phyloP scores from a whole-genome alignment of 805 yeast genomes.

The Kodamaea restingae region DNA sequence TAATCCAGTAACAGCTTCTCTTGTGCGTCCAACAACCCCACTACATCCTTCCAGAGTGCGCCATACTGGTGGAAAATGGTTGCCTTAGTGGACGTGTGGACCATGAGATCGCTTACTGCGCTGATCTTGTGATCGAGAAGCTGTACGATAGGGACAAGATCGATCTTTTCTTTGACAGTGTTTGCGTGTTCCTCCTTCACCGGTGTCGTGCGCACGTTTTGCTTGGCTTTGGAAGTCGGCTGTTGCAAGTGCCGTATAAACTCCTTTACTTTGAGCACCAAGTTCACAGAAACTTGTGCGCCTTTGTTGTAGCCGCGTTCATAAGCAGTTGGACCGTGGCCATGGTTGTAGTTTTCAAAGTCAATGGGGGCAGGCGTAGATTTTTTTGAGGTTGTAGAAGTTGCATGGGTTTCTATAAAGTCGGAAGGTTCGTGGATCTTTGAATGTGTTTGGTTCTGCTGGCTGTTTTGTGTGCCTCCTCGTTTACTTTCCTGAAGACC shows the following conservation, averaged over 20 bases:
- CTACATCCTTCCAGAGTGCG: constrained; percentile 26
- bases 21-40: constrained; percentile 18
- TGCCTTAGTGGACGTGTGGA: constrained; percentile 23
- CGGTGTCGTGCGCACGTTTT: no score
- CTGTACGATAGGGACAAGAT: constrained; percentile 30
- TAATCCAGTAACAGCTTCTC: constrained; percentile 22
- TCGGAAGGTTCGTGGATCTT: not conserved
- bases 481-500: no score
- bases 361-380: constrained; percentile 4
- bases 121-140: constrained; percentile 27
- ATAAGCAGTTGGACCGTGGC: constrained; percentile 27
- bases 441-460: no score
- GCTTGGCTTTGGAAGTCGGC: no score
- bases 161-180: constrained; percentile 30
- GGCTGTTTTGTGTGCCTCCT: no score
- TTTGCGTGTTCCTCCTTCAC: constrained; percentile 32
- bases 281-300: constrained; percentile 21
- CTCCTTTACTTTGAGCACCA: constrained; percentile 15
- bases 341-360: constrained; percentile 13
- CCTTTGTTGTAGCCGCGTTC: constrained; percentile 36
- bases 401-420: no score
- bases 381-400: not conserved
- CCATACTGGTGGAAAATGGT: constrained; percentile 26
- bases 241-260: constrained; percentile 1
- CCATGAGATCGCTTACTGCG: constrained; percentile 24